Evolutionary conservation across 768 basidiomycete species (phyloP).

Genomic region (Calvatia gigantea): DNA sequence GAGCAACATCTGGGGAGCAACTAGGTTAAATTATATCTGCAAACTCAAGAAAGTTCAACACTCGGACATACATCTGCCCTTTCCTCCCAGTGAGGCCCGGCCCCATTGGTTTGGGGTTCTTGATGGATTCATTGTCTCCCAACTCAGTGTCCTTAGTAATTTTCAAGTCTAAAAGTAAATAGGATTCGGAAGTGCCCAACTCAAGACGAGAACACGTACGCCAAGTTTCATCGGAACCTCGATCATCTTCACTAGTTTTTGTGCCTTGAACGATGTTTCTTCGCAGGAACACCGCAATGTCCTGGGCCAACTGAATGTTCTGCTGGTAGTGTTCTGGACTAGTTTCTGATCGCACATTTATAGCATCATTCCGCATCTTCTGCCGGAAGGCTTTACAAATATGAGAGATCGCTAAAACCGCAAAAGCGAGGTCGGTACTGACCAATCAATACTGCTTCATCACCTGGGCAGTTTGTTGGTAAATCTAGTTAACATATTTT

Average conservation of each 20-base stretch:
- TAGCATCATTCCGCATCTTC: constrained; percentile 63
- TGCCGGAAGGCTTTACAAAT: constrained; percentile 56
- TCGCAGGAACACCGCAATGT: constrained; percentile 71
- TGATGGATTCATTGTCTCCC: constrained; percentile 80
- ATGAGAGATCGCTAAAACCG: constrained; percentile 1
- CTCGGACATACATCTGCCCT: constrained; percentile 26
- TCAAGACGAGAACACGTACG: constrained; percentile 35
- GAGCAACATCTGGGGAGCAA: constrained; percentile 34
- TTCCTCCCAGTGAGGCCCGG: constrained; percentile 47
- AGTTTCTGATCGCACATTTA: constrained; percentile 35
- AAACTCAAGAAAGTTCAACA: neutral
- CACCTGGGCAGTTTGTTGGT: constrained; percentile 53
- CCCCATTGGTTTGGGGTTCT: constrained; percentile 47
- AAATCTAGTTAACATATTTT: neutral
- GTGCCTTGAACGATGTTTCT: constrained; percentile 85
- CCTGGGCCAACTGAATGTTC: constrained; percentile 56
- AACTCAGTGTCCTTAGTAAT: constrained; percentile 82
- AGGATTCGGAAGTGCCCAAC: neutral
- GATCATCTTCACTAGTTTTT: constrained; percentile 32
- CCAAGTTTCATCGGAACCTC: constrained; percentile 46
- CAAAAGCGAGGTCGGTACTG: constrained; percentile 1
- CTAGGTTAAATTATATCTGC: constrained; percentile 26
- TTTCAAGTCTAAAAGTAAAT: constrained; percentile 49
- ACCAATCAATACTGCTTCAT: constrained; percentile 56
- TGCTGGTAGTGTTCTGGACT: constrained; percentile 49